Evolutionary conservation across 2,329 filamentous ascomycete species (phyloP), one percentile per base, ranked within the genome.

Genomic region (Setomelanomma holmii): DNA sequence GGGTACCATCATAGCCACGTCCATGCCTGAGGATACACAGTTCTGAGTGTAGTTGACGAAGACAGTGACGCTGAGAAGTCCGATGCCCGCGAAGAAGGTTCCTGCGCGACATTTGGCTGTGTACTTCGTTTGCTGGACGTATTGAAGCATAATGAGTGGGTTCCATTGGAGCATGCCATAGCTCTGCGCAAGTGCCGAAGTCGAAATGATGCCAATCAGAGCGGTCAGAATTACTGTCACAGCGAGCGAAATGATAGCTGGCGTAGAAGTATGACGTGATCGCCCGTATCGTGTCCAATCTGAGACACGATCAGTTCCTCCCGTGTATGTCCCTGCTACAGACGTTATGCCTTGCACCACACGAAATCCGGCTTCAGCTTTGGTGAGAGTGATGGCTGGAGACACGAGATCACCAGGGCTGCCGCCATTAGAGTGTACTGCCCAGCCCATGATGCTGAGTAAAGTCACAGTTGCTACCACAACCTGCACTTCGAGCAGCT

Each of bases 51-150:
- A 56, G 44, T 65, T 65, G n/a, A 66, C 53, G 22, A 63, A 65
- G 11, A 68, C 39, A 24, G 63, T 61, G 21, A 56, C 56, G 16
- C 50, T 55, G 30, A 69, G 52, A 22, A 69, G 61, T 6, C 68
- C 68, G 7, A 69, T 17, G 2, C 66, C 67, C 3, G 66, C 66
- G 44, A 69, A 71, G 46, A 71, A 71, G 2, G 61, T 65, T 1
- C 64, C 68, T 1, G 67, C 67, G 14, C 67, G 55, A 22, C 53
- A 49, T 20, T 50, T 52, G 4, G 66, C 43, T 0, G 56, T 61
- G n/a, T 63, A 57, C 12, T 55, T 51, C 0, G 46, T 50, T n/a
- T 60, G 40, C 34, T 64, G 61, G 4, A 69, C 40, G 33, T 40
- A 50, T 27, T 61, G 52, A 2, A 68, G 55, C 16, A 63, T 55